Evolutionary conservation across 805 yeast species (phyloP).

Genomic region (Ogataea ramenticola): DNA sequence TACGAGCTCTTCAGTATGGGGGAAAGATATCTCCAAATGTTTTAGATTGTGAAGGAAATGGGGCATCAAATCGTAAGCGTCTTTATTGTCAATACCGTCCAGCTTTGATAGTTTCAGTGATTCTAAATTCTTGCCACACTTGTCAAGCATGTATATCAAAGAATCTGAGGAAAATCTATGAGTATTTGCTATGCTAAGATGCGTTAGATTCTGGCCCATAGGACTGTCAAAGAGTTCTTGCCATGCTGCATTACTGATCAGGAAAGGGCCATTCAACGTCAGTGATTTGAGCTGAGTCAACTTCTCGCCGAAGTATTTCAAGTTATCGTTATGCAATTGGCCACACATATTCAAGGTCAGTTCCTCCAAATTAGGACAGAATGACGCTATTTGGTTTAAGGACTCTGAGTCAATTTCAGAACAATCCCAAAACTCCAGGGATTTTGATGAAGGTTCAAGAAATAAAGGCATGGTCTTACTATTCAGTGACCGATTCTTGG

Average conservation of each 20-base stretch:
- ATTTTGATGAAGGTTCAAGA: conserved; percentile 48
- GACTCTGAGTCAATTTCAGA: conserved; percentile 66
- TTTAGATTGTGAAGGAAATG: conserved; percentile 49
- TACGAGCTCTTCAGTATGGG: conserved; percentile 56
- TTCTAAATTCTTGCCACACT: conserved; percentile 50
- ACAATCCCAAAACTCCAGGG: conserved; percentile 86
- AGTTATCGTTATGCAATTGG: conserved; percentile 70
- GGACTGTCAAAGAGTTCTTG: conserved; percentile 52
- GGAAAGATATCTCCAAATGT: conserved; percentile 61
- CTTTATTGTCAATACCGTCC: conserved; percentile 59
- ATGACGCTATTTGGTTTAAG: conserved; percentile 62
- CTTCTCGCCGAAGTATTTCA: conserved; percentile 55
- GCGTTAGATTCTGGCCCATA: conserved; percentile 45
- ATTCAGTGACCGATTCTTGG: conserved; percentile 75
- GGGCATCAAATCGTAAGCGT: conserved; percentile 57
- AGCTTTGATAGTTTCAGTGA: conserved; percentile 57
- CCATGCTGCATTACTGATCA: conserved; percentile 77
- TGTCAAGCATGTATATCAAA: conserved; percentile 51
- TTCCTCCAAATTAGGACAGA: conserved; percentile 63
- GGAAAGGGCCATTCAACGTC: conserved; percentile 82
- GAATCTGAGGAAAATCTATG: conserved; percentile 73
- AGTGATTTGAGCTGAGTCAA: conserved; percentile 47
- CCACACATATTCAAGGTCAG: conserved; percentile 89
- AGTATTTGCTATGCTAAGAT: conserved; percentile 68
- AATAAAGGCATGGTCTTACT: conserved; percentile 69